phyloP scores from a whole-genome alignment of 2,329 filamentous ascomycete genomes.

The Neurospora crassa region DNA sequence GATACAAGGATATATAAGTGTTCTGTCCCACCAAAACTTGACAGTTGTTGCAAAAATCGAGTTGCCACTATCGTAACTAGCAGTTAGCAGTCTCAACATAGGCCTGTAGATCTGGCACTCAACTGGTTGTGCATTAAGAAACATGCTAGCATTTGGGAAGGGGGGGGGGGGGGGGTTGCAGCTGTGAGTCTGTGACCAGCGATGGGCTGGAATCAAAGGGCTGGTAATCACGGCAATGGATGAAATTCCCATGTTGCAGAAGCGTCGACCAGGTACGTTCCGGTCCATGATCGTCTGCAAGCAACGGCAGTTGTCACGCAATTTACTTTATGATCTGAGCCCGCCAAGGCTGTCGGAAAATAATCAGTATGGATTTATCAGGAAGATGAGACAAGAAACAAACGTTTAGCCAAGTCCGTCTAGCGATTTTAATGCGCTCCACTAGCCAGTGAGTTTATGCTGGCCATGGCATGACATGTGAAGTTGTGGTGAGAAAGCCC shows the following conservation, averaged over 20 bases:
- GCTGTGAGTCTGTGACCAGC: background rate
- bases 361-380: background rate
- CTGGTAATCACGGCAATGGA: background rate
- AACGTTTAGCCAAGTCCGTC: background rate
- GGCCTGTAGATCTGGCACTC: too few relatives aligned
- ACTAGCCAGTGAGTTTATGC: background rate
- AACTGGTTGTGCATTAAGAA: too few relatives aligned
- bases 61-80: too few relatives aligned
- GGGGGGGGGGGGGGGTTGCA: too few relatives aligned
- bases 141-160: too few relatives aligned
- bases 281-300: background rate
- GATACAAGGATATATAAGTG: too few relatives aligned
- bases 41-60: too few relatives aligned
- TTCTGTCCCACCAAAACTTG: too few relatives aligned
- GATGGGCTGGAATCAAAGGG: background rate
- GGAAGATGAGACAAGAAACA: background rate
- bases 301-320: background rate
- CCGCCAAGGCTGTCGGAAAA: too few relatives aligned
- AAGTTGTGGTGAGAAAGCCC: background rate
- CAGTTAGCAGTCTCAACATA: too few relatives aligned
- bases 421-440: too few relatives aligned
- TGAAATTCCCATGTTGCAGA: background rate
- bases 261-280: background rate
- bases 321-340: background rate
- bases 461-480: background rate